These are phyloP conservation scores for Geum urbanum DNA, from an alignment of 306 rosid species.

Conservation along the genomic window DNA sequence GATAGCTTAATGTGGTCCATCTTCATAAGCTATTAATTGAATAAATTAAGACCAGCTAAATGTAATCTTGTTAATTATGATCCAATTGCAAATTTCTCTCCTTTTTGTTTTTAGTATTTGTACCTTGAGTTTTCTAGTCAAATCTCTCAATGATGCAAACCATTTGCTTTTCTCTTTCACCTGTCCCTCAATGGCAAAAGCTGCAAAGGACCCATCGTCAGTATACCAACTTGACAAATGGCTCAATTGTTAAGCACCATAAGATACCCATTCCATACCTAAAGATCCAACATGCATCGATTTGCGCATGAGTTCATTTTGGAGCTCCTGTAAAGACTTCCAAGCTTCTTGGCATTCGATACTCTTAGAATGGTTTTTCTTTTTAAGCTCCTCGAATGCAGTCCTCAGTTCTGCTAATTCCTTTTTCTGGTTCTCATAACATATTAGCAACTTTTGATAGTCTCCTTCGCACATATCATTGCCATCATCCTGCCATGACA, in stretches of 20 bases:
- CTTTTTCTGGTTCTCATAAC: conserved; percentile 49
- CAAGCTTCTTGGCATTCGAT: conserved; percentile 75
- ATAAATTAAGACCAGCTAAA: conserved; percentile 16
- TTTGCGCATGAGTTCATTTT: conserved; percentile 97
- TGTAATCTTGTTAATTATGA: too few relatives aligned
- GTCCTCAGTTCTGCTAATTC: conserved; percentile 53
- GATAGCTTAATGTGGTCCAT: conserved; percentile 75
- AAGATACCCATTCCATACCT: conserved; percentile 39
- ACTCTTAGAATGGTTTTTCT: conserved; percentile 58
- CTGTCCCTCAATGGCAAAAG: conserved; percentile 95
- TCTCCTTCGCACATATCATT: conserved; percentile 42
- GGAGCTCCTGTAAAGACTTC: conserved; percentile 74
- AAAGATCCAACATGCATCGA: conserved; percentile 98
- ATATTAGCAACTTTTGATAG: conserved; percentile 46
- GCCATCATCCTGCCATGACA: conserved; percentile 43
- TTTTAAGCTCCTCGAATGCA: conserved; percentile 57
- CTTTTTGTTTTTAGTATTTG: neutral
- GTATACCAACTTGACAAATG: conserved; percentile 12
- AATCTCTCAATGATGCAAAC: conserved; percentile 73
- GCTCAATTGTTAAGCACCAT: conserved; percentile 11
- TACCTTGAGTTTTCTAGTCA: conserved; percentile 84
- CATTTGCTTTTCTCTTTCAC: conserved; percentile 91
- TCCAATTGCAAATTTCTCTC: neutral
- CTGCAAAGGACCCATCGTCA: conserved; percentile 39
- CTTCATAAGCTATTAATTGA: conserved; percentile 67